phyloP scores from a whole-genome alignment of 352 stramenopile genomes.

The Elongisporangium senticosum region DNA sequence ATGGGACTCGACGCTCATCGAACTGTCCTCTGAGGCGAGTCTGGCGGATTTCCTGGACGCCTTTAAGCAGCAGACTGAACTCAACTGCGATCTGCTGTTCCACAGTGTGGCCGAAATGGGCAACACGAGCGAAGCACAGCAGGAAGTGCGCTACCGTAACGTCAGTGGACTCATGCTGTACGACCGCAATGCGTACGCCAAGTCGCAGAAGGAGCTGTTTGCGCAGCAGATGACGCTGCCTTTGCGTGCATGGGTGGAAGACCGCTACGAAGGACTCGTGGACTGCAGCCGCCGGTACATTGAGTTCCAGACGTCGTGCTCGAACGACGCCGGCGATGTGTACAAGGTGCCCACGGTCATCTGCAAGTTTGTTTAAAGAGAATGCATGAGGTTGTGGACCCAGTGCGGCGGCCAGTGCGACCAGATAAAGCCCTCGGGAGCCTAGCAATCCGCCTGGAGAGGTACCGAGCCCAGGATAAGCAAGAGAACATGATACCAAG shows the following conservation, averaged over 20 bases:
- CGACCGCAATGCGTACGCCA: slow-evolving; percentile 74
- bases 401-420: neutral
- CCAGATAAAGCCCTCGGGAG: slow-evolving; percentile 8
- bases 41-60: slow-evolving; percentile 58
- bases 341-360: slow-evolving; percentile 85
- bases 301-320: slow-evolving; percentile 79
- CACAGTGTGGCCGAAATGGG: slow-evolving; percentile 71
- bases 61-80: slow-evolving; percentile 65
- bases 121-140: slow-evolving; percentile 40
- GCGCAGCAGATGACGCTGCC: slow-evolving; percentile 45
- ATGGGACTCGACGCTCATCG: slow-evolving; percentile 86
- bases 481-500: neutral
- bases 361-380: slow-evolving; percentile 69
- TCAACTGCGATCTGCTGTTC: slow-evolving; percentile 83
- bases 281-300: slow-evolving; percentile 82
- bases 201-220: slow-evolving; percentile 71
- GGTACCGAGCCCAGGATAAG: no score
- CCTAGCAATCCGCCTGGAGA: no score
- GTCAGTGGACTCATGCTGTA: slow-evolving; percentile 85
- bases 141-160: slow-evolving; percentile 53
- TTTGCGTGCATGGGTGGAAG: slow-evolving; percentile 62
- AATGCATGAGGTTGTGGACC: neutral
- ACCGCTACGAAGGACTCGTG: slow-evolving; percentile 76
- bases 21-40: slow-evolving; percentile 59
- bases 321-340: slow-evolving; percentile 72